Conservation (phyloP, 169 alveolate genomes). For the Plasmodium gonderi region DNA sequence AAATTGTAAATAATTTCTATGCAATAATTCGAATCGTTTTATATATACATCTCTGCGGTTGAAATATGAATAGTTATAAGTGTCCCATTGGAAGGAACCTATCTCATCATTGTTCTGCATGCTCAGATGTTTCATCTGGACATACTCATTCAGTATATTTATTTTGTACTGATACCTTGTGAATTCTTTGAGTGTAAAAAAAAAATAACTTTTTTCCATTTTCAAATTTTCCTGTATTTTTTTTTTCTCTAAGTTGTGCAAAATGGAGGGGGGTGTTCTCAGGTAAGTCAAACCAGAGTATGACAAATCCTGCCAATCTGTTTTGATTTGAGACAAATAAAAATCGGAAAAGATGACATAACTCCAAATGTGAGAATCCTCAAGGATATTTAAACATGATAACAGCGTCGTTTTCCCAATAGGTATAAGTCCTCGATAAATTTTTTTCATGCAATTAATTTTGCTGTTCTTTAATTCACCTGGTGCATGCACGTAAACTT, state of each 20-base stretch:
- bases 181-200: conserved; percentile 14
- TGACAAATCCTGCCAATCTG: neutral
- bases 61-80: neutral
- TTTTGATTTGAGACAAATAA: neutral
- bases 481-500: neutral
- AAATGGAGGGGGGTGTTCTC: neutral
- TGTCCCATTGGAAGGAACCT: neutral
- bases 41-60: neutral
- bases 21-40: neutral
- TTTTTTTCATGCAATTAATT: neutral
- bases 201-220: conserved; percentile 2
- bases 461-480: neutral
- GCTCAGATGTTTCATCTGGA: neutral
- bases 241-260: neutral
- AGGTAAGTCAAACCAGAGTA: neutral
- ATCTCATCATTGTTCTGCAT: neutral
- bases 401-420: neutral
- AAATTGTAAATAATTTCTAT: neutral
- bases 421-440: neutral
- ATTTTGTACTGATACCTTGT: conserved; percentile 74
- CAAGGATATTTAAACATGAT: neutral
- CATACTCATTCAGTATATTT: conserved; percentile 20
- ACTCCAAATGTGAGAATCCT: neutral
- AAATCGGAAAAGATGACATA: neutral
- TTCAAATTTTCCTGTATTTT: neutral